Base-by-base conservation (phyloP, 2,329 filamentous ascomycete genomes). In the Paracamarosporium sp. region DNA sequence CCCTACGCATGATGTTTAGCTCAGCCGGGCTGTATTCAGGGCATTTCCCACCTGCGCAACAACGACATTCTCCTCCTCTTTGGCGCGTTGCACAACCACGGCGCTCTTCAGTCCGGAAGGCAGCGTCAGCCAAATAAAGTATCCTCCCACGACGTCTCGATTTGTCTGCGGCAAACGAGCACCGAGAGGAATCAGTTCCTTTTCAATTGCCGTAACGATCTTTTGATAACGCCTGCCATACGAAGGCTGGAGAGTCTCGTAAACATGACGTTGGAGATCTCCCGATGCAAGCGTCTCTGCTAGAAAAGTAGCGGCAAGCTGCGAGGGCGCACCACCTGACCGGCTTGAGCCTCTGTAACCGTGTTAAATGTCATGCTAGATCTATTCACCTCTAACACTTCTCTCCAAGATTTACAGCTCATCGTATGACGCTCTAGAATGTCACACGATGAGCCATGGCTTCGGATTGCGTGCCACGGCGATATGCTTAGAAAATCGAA, bases 91-190 rank as follows among this genome's bases (percentile, higher is more conserved):
- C 6, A 85, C 85, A 30, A 92, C 79, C 7, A 83, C 81, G 30
- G 77, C 78, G 33, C 83, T 86, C 8, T 82, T 80, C 53, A 89
- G 77, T 43, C 71, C 54, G 61, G 73, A 61, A 0, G 88, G 88
- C 4, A 96, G 75, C 1, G 81, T 82, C 25, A 96, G 76, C 92
- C 92, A 97, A 46, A 96, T 80, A 73, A 96, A 97, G 73, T 94
- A 97, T 0, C 93, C 93, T 0, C 93, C 93, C 28, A 88, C 89
- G 3, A 88, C 74, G 3, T 79, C 72, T 31, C 79, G 75, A 54
- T 79, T 73, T 1, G 74, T 67, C 54, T 83, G 76, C 13, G 76
- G 74, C 35, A 81, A 57, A 66, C 75, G 64, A 78, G 90, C 84
- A 1, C 88, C 90, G 0, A 90, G 78, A 0, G 90, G 89, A 0